Evolutionary conservation across 768 basidiomycete genomes (phyloP), one percentile per base, ranked within the genome.

Genomic region (Paxillus rubicundulus): DNA sequence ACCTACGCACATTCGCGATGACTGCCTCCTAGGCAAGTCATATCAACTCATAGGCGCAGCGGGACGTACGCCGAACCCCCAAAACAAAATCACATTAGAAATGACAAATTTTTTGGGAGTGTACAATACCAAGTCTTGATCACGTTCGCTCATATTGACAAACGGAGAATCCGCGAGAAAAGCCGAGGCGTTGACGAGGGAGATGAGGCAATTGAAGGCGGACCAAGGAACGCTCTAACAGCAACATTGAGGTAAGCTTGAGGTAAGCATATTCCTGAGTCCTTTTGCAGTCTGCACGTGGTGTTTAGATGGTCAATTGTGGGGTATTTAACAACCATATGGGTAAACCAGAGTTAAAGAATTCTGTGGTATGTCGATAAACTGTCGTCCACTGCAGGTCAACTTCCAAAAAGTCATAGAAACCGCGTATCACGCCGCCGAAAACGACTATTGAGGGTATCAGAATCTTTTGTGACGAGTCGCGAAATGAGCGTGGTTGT

Each of bases 361-460:
- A 45, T 51, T 34, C 51, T 20, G 39, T 49, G 41, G 49, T 52
- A 47, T 24, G 50, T 57, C 53, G 32, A 34, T 37, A 32, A 34
- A 18, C 27, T 41, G 38, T 47, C 46, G 36, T 58, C 57, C 43
- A 52, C 24, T 24, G 24, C 24, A 24, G 24, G 24, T 6, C 24
- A 14, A 14, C 17, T 51, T 24, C 20, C 45, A 47, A 53, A 45
- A 37, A 30, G 24, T 24, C 57, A 56, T 43, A 10, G 7, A 52
- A 54, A 59, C 54, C 24, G 32, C 24, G 44, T 56, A 53, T 59
- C 58, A 59, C 54, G 54, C 47, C 47, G 45, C 17, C 2, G 5
- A 28, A 40, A 33, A 45, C 50, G 24, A 53, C 49, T 46, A 50
- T 61, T 50, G 56, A 54, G 61, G 67, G 63, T 69, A 69, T 67